Evolutionary conservation across 2,329 filamentous ascomycete genomes (phyloP), one percentile per base, ranked within the genome.

Genomic region (Berkeleyomyces basicola): DNA sequence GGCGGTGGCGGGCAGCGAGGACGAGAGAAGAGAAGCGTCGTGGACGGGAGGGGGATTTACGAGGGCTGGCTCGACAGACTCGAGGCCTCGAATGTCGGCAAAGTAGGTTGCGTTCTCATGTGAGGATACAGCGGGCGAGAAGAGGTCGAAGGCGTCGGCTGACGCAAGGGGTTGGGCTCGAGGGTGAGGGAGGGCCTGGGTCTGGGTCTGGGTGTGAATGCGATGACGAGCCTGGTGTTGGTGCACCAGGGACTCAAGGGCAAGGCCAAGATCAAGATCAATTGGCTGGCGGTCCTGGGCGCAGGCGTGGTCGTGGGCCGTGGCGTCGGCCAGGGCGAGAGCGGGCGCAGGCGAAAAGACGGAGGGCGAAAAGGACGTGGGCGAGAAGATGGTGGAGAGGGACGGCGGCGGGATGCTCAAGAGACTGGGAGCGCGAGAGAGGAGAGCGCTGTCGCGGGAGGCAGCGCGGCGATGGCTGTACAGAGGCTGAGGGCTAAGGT

Each of bases 51-150:
- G n/a, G 51, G 33, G 31, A 39, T 55, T 55, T 36, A 55, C n/a
- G 33, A 55, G 39, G n/a, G 7, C 43, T 49, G n/a, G 43, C 43
- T 46, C 23, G 58, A 42, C 33, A 60, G 57, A 7, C 14, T 42
- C 55, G 42, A 44, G 31, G 44, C 51, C 53, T 55, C 43, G 40
- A 64, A 62, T 57, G 37, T 64, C 60, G 63, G 60, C 44, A 47
- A 62, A 59, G 58, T 57, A 62, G 9, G 59, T 31, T 33, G 31
- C 42, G 46, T 60, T 62, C 44, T 60, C 57, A 62, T 64, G 63
- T 59, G 63, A 55, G 33, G 51, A 47, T 16, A 62, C 37, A 37
- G 59, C 46, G 6, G 63, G 61, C 42, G 63, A 60, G 11, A 62
- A 62, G 5, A 62, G 37, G 40, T 51, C 60, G 40, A 59, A 62